These are phyloP conservation scores for Asterochloris erici DNA, from an alignment of 139 green algal genomes.

Conservation along the genomic window DNA sequence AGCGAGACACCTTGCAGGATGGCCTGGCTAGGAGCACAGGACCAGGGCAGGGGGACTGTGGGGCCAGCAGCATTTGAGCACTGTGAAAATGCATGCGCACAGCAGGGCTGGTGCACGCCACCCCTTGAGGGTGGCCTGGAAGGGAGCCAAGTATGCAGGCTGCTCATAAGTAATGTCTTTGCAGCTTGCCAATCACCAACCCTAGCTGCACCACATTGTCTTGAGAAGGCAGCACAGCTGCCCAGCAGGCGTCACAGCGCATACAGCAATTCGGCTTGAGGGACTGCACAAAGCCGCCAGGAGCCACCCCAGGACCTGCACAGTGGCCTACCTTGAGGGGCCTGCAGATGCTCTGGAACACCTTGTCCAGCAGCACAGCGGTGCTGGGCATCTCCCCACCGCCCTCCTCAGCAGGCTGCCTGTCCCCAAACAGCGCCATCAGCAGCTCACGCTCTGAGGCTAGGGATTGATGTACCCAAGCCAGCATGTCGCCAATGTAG, in stretches of 20 bases:
- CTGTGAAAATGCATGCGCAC: no score
- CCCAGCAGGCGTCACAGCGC: no score
- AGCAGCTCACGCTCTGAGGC: conserved; percentile 90
- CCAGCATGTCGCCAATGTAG: conserved; percentile 93
- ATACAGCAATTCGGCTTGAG: no score
- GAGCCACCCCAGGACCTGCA: no score
- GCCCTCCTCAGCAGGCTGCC: not conserved
- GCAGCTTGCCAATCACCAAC: no score
- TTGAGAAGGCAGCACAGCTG: no score
- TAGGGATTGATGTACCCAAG: conserved; percentile 93
- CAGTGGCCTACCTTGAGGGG: conserved; percentile 75
- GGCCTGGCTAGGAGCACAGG: no score
- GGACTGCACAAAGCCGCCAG: no score
- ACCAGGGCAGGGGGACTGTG: not conserved
- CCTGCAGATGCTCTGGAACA: conserved; percentile 93
- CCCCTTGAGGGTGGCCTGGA: not conserved
- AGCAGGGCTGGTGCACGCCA: not conserved
- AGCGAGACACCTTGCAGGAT: not conserved
- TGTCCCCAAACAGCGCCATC: conserved; percentile 76
- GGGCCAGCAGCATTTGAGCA: not conserved
- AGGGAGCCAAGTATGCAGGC: not conserved
- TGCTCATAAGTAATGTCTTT: no score
- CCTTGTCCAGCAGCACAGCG: conserved; percentile 74
- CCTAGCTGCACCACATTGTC: no score
- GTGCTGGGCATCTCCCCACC: conserved; percentile 35